Evolutionary conservation across 768 basidiomycete genomes (phyloP), one percentile per base, ranked within the genome.

Genomic region (Paxillus ammoniavirescens): DNA sequence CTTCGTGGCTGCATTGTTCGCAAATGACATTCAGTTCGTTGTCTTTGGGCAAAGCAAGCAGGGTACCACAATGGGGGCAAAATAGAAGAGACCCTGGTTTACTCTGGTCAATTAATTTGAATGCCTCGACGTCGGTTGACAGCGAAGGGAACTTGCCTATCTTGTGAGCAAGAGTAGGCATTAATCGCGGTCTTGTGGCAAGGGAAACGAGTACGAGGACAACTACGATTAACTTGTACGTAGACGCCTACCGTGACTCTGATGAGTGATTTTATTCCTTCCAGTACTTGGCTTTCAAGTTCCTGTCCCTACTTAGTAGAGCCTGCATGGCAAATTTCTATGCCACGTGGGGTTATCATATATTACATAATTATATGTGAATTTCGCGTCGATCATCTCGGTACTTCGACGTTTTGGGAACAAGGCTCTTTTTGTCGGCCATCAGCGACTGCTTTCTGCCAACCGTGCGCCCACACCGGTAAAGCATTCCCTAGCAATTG

Each of bases 31-130:
- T 74, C 44, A 78, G 76, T 61, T 92, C 86, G 42, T 86, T 84
- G 42, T 86, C 87, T 61, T 75, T 75, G 0, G 97, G 97, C 18
- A 93, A 72, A 58, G 86, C 82, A 13, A 98, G 84, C 36, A 99
- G 76, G 1, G 92, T 96, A 13, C 93, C 93, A 60, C 97, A 99
- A 54, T 84, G 78, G 2, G 93, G 92, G 73, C 97, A 99, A 73
- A 99, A 98, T 38, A 98, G 76, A 23, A 98, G 77, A 1, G 94
- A 95, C 49, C 96, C 97, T 89, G 62, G 12, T 49, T 36, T 23
- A 43, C 43, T 53, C 33, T 14, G 28, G 45, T 57, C 42, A 54
- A 50, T 28, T 42, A 14, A 47, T 35, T 41, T 15, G n/a, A 8
- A 9, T 50, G 17, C 28, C 23, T 56, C 36, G 26, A 26, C 26